Base-by-base conservation (phyloP, 2,329 filamentous ascomycete genomes). In the Helotiales sp. region DNA sequence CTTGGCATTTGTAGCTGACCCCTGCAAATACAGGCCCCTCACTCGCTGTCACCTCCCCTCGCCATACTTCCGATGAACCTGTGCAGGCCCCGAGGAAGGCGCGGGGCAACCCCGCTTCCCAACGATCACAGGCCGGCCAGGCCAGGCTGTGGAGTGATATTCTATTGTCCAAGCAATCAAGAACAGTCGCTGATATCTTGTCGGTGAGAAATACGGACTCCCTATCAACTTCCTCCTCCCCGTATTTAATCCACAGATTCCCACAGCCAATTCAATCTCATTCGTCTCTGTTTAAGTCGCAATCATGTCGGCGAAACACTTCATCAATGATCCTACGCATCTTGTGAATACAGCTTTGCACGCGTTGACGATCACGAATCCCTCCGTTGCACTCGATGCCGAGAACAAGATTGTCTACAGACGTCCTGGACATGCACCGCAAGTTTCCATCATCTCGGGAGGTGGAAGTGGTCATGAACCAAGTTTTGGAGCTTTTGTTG, bases 391-490 rank as follows among this genome's bases (percentile, higher is more conserved):
- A 52, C 83, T 95, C 66, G 92, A 97, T 72, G 74, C 77, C 29
- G 78, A 85, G 52, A 89, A 96, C 77, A 97, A 96, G 74, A 88
- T 96, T 67, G 76, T 96, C 69, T 96, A 95, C 77, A 83, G 84
- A 55, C 83, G 89, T 17, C 87, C 85, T 22, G 66, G 67, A 58
- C 68, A 77, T 73, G 73, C 75, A 59, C 64, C 79, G n/a, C 84
- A 90, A 69, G 91, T 96, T 44, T 90, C 90, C 56, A 81, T 97
- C 69, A 81, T 98, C 65, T 93, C 90, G 2, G 93, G 93, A 63
- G 93, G 93, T 64, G 93, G 93, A 55, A 90, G 88, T 19, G 93
- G 93, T 66, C 93, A 97, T 71, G 93, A 97, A 72, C 93, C 93
- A 24, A 90, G 88, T 59, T 96, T 96, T 71, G 86, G 87, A 1